Evolutionary conservation across 163 green algal species (phyloP), one percentile per base, ranked within the genome.

Genomic region (Coccomyxa subellipsoidea): DNA sequence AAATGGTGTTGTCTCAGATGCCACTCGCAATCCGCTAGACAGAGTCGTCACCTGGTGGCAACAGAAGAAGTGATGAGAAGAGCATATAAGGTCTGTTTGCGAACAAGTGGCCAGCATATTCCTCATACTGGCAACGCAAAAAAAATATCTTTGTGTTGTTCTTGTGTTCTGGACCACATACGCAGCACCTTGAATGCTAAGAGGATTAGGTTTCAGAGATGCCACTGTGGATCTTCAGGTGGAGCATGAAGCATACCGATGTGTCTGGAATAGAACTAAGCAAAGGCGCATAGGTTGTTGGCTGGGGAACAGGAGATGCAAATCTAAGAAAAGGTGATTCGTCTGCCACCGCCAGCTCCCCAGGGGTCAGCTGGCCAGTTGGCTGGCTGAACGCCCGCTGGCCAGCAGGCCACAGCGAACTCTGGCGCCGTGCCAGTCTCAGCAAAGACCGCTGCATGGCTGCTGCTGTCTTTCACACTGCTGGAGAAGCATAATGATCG

Each of bases 21-120:
- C 96, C 38, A 99, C 94, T 4, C 97, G 90, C 80, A 99, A 86
- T 47, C 97, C 97, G 86, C 96, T 99, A 36, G 87, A 47, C 59
- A 99, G 89, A 9, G 92, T 96, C 32, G 96, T 98, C 35, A 99
- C 92, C 93, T 98, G 93, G 32, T 29, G 35, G 36, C 7, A 37
- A 69, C 40, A 36, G n/a, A 38, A 38, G 23, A 31, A 8, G 71
- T 78, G 32, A 29, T 78, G 71, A n/a, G n/a, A n/a, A n/a, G n/a
- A n/a, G n/a, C n/a, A n/a, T n/a, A n/a, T n/a, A n/a, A n/a, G n/a
- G n/a, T n/a, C n/a, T n/a, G n/a, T n/a, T n/a, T n/a, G n/a, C n/a
- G n/a, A n/a, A n/a, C n/a, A n/a, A n/a, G n/a, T n/a, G n/a, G n/a
- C n/a, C n/a, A n/a, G n/a, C n/a, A n/a, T n/a, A n/a, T n/a, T n/a